Percentiles rank a stretch among this genome's conserved stretches.
Evolutionary conservation across 176 grass and related monocot species (phyloP).

Genomic region (Luzula sylvatica): DNA sequence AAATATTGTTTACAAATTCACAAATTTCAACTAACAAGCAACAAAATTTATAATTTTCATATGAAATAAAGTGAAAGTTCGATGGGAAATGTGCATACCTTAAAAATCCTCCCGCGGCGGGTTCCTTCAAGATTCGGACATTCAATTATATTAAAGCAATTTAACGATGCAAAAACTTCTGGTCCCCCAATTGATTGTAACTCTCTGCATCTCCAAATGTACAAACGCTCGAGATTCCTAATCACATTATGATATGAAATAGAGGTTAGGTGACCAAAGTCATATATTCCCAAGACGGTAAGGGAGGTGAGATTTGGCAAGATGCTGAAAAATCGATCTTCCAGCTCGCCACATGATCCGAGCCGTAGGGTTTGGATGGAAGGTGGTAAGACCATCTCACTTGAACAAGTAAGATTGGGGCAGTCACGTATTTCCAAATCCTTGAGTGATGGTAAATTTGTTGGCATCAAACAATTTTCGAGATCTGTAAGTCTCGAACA

Average conservation of each 20-base stretch:
- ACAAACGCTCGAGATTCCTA: not conserved
- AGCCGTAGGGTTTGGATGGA: conserved; percentile 5
- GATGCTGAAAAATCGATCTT: not conserved
- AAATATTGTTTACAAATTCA: too few relatives aligned
- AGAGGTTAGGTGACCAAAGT: not conserved
- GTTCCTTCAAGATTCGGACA: conserved; percentile 5
- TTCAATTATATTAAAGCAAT: not conserved
- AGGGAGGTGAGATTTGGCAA: conserved; percentile 19
- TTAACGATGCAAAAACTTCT: not conserved
- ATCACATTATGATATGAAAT: too few relatives aligned
- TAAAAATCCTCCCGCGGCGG: too few relatives aligned
- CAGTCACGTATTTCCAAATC: not conserved
- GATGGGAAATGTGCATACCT: too few relatives aligned
- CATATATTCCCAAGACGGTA: not conserved
- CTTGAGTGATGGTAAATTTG: not conserved
- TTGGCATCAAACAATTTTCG: not conserved
- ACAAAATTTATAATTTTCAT: too few relatives aligned
- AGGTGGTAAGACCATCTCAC: conserved; percentile 10
- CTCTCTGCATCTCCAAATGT: not conserved
- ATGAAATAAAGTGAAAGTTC: too few relatives aligned
- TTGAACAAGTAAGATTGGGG: not conserved
- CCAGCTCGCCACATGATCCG: conserved; percentile 1
- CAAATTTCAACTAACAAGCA: too few relatives aligned
- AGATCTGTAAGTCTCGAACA: not conserved
- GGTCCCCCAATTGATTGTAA: not conserved